Evolutionary conservation across 2,329 filamentous ascomycete species (phyloP).

Genomic region (Tolypocladium paradoxum): DNA sequence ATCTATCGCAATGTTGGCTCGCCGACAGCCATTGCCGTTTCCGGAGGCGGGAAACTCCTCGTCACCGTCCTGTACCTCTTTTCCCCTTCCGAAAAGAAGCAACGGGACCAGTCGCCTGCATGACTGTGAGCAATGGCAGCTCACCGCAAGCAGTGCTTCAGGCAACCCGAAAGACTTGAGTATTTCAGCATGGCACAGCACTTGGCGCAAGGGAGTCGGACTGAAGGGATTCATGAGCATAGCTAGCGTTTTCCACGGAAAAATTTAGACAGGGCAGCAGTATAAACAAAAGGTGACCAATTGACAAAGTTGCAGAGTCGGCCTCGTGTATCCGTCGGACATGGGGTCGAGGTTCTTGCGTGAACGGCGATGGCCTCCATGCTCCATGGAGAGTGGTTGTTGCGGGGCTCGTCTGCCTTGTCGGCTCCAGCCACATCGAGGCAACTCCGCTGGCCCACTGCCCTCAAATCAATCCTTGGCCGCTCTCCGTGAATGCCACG

Average conservation of each 20-base stretch:
- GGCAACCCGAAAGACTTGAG: background rate
- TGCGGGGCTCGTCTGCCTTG: background rate
- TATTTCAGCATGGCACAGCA: background rate
- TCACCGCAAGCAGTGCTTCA: background rate
- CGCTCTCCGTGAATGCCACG: too few relatives aligned
- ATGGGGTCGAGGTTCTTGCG: background rate
- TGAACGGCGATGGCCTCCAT: background rate
- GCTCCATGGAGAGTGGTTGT: background rate
- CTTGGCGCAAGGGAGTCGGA: background rate
- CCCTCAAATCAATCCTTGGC: background rate
- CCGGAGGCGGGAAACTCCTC: constrained; percentile 13
- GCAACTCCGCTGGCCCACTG: background rate
- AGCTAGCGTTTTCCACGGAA: background rate
- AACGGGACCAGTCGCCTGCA: constrained; percentile 1
- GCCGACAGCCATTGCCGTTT: constrained; percentile 12
- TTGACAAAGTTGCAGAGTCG: background rate
- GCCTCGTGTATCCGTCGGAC: background rate
- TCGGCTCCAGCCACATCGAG: background rate
- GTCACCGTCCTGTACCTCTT: constrained; percentile 12
- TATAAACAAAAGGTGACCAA: background rate
- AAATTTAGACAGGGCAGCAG: background rate
- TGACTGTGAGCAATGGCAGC: background rate
- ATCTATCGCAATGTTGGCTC: constrained; percentile 23
- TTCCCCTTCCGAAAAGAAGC: constrained; percentile 7
- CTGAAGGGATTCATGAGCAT: background rate